Evolutionary conservation across 257 asterid species (phyloP).

Genomic region (Echium plantagineum): DNA sequence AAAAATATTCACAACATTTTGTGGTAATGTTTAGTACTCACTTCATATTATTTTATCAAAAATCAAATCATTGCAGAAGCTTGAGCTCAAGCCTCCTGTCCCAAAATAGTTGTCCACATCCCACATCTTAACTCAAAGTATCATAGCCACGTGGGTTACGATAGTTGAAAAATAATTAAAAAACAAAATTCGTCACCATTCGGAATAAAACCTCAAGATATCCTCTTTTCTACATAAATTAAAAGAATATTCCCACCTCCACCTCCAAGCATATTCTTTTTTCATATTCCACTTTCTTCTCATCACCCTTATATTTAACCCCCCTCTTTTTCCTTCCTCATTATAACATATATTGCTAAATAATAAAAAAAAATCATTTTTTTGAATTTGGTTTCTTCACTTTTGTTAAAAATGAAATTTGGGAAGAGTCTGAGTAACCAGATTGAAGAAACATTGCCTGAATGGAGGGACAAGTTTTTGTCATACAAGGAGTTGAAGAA

Average conservation of each 20-base stretch:
- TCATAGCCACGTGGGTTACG: no score
- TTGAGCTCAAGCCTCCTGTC: no score
- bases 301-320: constrained; percentile 11
- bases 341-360: not conserved
- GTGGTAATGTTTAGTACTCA: no score
- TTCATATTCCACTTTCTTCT: constrained; percentile 5
- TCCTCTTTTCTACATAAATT: constrained; percentile 26
- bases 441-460: constrained; percentile 89
- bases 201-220: constrained; percentile 61
- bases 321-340: constrained; percentile 6
- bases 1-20: no score
- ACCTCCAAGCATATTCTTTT: constrained; percentile 36
- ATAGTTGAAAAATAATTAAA: no score
- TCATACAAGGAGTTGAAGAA: constrained; percentile 89
- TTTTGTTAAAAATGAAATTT: constrained; percentile 44
- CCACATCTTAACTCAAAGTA: no score
- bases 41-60: no score
- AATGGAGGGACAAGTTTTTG: constrained; percentile 88
- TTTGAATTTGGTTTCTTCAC: not conserved
- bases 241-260: constrained; percentile 63
- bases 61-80: no score
- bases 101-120: no score
- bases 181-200: not conserved
- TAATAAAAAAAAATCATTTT: no score
- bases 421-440: constrained; percentile 85